Evolutionary conservation across 2,329 filamentous ascomycete genomes (phyloP).

Genomic region (Arthroderma sp.): DNA sequence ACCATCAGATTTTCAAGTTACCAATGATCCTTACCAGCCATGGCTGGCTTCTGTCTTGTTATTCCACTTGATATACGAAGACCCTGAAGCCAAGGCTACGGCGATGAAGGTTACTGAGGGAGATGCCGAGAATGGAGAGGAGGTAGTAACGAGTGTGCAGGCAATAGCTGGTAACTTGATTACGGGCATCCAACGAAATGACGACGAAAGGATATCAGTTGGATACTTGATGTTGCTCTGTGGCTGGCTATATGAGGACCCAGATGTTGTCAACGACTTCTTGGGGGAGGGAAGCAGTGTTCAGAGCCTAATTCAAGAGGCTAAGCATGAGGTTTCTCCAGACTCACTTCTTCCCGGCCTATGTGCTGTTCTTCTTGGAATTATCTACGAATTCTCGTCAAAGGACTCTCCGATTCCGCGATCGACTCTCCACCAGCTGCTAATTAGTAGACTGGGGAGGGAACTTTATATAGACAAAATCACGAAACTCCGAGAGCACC

Average conservation of each 20-base stretch:
- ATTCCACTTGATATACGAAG: constrained; percentile 74
- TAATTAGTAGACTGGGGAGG: constrained; percentile 65
- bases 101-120: constrained; percentile 79
- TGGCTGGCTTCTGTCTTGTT: constrained; percentile 85
- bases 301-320: constrained; percentile 68
- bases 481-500: constrained; percentile 62
- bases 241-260: constrained; percentile 84
- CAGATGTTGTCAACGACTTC: constrained; percentile 84
- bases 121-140: constrained; percentile 77
- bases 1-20: constrained; percentile 48
- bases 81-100: constrained; percentile 62
- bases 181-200: constrained; percentile 58
- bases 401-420: constrained; percentile 88
- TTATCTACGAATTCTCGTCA: constrained; percentile 93
- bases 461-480: constrained; percentile 80
- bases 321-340: constrained; percentile 49
- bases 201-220: constrained; percentile 67
- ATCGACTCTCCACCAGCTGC: constrained; percentile 63
- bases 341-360: constrained; percentile 66
- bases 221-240: constrained; percentile 83
- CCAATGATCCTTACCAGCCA: constrained; percentile 67
- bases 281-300: constrained; percentile 83
- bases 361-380: constrained; percentile 70
- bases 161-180: constrained; percentile 77
- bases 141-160: constrained; percentile 90